Evolutionary conservation across 768 basidiomycete genomes (phyloP), one percentile per base, ranked within the genome.

Genomic region (Crucibulum laeve): DNA sequence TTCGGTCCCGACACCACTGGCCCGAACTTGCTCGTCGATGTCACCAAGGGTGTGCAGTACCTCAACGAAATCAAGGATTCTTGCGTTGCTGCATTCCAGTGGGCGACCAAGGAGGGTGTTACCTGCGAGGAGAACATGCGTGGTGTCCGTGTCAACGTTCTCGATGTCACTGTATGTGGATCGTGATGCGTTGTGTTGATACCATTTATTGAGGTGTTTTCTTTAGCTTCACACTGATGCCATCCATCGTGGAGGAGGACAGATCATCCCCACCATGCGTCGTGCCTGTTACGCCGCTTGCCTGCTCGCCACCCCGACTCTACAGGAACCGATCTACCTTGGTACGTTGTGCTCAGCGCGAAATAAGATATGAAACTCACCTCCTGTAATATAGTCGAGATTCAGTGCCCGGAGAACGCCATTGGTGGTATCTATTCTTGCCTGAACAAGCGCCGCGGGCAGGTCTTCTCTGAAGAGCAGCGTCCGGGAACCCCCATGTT

Each of bases 51-150:
- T 74, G 92, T 96, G 46, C 96, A 99, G 62, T 98, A 96, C 74
- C 74, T 99, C 50, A 95, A 92, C 64, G 96, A 99, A 81, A 99
- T 99, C 78, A 98, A 99, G 78, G 96, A 99, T 67, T 98, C 96
- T 53, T 96, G 93, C 65, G 81, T 99, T 64, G 95, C 96, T 55
- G 94, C 92, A 37, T 91, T 98, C 85, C 96, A 98, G 70, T 98
- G 94, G 96, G 96, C 96, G 35, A 90, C 91, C 45, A 98, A 96
- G 78, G 95, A 98, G 69, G 92, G 92, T 78, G 94, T 90, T 55
- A 82, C 87, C 58, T 84, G 84, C 43, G 96, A 98, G 62, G 96
- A 99, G 79, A 91, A 87, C 67, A 95, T 99, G 94, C 92, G 96
- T 73, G 94, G 94, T 73, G 79, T 95, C 58, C 91, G 96, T 50